phyloP scores from a whole-genome alignment of 331 rosid genomes.

The Erythrophleum ivorense region DNA sequence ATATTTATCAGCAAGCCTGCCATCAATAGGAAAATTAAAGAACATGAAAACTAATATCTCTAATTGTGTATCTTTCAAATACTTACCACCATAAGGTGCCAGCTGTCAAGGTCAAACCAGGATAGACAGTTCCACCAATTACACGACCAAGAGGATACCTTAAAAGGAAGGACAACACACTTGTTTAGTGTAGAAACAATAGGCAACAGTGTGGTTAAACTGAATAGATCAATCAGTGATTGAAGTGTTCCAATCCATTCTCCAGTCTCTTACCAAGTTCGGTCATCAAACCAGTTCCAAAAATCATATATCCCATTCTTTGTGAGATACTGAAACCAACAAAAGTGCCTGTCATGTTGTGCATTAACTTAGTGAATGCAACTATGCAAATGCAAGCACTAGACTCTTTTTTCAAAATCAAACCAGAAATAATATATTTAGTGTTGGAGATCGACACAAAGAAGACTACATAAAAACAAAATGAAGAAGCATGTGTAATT shows the following conservation, averaged over 20 bases:
- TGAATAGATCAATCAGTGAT: neutral
- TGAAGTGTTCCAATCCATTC: neutral
- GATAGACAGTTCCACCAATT: slow-evolving; percentile 98
- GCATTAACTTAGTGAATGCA: slow-evolving; percentile 1
- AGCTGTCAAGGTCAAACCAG: slow-evolving; percentile 96
- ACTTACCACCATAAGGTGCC: slow-evolving; percentile 92
- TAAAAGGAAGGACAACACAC: slow-evolving; percentile 34
- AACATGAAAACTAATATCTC: slow-evolving; percentile 24
- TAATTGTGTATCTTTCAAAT: slow-evolving; percentile 26
- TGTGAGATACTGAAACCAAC: slow-evolving; percentile 83
- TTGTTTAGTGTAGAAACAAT: slow-evolving; percentile 33
- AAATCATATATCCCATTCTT: slow-evolving; percentile 97
- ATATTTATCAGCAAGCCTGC: slow-evolving; percentile 12
- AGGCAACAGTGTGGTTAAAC: slow-evolving; percentile 24
- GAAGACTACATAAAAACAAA: too few species aligned
- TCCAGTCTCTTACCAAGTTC: slow-evolving; percentile 77
- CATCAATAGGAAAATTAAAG: slow-evolving; percentile 30
- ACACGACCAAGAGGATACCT: slow-evolving; percentile 99
- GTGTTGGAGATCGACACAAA: too few species aligned
- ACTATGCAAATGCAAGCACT: neutral
- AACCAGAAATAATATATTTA: slow-evolving; percentile 61
- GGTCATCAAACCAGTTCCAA: slow-evolving; percentile 99
- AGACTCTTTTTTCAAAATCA: neutral
- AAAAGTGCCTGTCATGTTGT: slow-evolving; percentile 44
- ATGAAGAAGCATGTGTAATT: too few species aligned